These are phyloP conservation scores for thale cress (Arabidopsis thaliana) DNA, from an alignment of 345 rosid genomes.

Conservation along the genomic window TAIR10.1 NC_003074.8:4103501-4104000, in stretches of 20 bases:
- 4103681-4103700: neutral
- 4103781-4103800: constrained; percentile 36
- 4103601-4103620: too few relatives aligned
- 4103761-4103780: neutral
- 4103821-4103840: neutral
- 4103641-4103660: constrained; percentile 17
- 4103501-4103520: neutral
- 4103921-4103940: neutral
- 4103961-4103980: neutral
- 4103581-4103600: too few relatives aligned
- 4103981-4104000: constrained; percentile 11
- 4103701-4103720: constrained; percentile 7
- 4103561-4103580: too few relatives aligned
- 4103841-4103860: constrained; percentile 1
- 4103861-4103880: neutral
- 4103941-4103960: neutral
- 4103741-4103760: constrained; percentile 1
- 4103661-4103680: neutral
- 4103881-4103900: neutral
- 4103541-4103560: neutral
- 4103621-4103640: neutral
- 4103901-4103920: neutral
- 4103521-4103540: too few relatives aligned
- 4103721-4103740: neutral
- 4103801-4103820: neutral